Percentiles rank a stretch among this genome's conserved stretches.
Conservation (phyloP, 2,329 filamentous ascomycete species). For the Orbilia blumenaviensis region DNA sequence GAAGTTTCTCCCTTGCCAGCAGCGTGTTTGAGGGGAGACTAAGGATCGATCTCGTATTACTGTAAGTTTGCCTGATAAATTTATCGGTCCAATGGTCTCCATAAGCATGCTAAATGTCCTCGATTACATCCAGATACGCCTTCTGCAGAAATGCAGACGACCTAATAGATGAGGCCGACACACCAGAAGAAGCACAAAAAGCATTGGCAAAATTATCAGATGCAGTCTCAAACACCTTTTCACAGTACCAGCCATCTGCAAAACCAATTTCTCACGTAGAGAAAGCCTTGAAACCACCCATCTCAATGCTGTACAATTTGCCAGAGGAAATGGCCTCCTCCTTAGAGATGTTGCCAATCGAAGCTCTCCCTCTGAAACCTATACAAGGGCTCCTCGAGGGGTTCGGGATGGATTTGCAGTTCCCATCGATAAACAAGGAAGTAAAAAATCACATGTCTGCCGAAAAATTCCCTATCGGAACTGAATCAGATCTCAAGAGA, state of each 20-base stretch:
- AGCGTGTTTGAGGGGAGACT: slow-evolving; percentile 74
- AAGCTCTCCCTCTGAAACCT: slow-evolving; percentile 68
- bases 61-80: slow-evolving; percentile 63
- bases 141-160: slow-evolving; percentile 80
- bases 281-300: background rate
- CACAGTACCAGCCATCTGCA: background rate
- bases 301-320: slow-evolving; percentile 55
- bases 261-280: background rate
- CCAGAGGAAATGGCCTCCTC: slow-evolving; percentile 55
- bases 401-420: slow-evolving; percentile 74
- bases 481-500: slow-evolving; percentile 68
- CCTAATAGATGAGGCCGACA: slow-evolving; percentile 72
- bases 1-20: slow-evolving; percentile 78
- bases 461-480: slow-evolving; percentile 67
- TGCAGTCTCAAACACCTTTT: slow-evolving; percentile 23
- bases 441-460: background rate
- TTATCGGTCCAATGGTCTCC: too few species aligned
- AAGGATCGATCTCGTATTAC: slow-evolving; percentile 72
- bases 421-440: slow-evolving; percentile 60
- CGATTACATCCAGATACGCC: slow-evolving; percentile 67
- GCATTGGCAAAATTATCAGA: slow-evolving; percentile 18
- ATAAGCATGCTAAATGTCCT: slow-evolving; percentile 17
- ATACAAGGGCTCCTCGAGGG: slow-evolving; percentile 73
- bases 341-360: slow-evolving; percentile 68
- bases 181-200: slow-evolving; percentile 65